Evolutionary conservation across 2,329 filamentous ascomycete genomes (phyloP), one percentile per base, ranked within the genome.

Genomic region (Arthrobotrys sinensis): DNA sequence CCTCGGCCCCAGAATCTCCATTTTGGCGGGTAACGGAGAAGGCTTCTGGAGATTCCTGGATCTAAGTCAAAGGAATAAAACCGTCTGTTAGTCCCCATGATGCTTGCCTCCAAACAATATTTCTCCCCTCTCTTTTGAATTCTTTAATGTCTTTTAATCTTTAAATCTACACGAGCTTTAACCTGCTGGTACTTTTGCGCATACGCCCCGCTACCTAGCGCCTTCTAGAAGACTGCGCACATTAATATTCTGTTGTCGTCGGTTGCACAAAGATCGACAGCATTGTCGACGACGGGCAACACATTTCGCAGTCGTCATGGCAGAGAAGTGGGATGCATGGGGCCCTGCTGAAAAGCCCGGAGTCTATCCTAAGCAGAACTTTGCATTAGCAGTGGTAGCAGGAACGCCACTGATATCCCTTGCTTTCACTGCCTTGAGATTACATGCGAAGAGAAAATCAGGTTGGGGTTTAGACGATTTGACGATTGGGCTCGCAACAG

Each of bases 401-500:
- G 43, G 21, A 1, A 78, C 73, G 5, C 73, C 73, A 19, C 19
- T 78, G 38, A 63, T 78, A 67, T 78, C 73, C 10, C 24, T 78
- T 16, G 60, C 66, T 3, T 71, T 78, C 34, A 78, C 73, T 8
- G 34, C 24, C 19, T 40, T 78, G 36, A 66, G 73, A 55, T 64
- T 78, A 5, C 53, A 72, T 45, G 73, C 73, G 14, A 78, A 78
- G 62, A 65, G 73, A 34, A 71, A 55, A 62, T 48, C 62, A 21
- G 66, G 66, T 45, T 67, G 60, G 73, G 73, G 73, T 24, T 10
- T 63, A 4, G 84, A 85, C 81, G 84, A 85, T 82, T 84, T 83
- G 82, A 79, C 84, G 34, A 84, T 85, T 75, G 82, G 83, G 14
- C 24, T 84, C 16, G 83, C 84, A 40, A 80, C 82, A 8, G 80